Conservation (phyloP, 2,329 filamentous ascomycete species). For the Pyrenophora tritici-repentis region DNA sequence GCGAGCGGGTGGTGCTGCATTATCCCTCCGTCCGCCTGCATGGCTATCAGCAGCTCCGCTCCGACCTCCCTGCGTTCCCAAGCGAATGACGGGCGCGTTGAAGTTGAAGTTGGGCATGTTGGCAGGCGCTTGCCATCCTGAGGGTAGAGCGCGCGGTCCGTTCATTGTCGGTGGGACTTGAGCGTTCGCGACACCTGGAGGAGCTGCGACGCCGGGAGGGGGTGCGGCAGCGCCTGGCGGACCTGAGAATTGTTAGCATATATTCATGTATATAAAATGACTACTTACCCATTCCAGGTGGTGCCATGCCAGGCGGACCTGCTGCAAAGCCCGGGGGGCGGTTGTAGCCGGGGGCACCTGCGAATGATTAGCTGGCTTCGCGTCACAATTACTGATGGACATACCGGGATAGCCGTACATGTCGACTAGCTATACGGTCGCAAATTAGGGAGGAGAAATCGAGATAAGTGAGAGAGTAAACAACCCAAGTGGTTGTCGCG, state of each 20-base stretch:
- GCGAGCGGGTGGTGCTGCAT: slow-evolving; percentile 46
- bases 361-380: slow-evolving; percentile 24
- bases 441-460: background rate
- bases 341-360: slow-evolving; percentile 67
- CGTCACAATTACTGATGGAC: slow-evolving; percentile 3
- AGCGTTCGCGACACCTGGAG: slow-evolving; percentile 78
- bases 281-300: slow-evolving; percentile 77
- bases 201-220: slow-evolving; percentile 74
- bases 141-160: slow-evolving; percentile 78
- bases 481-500: slow-evolving; percentile 5
- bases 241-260: slow-evolving; percentile 9
- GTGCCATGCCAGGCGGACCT: slow-evolving; percentile 75
- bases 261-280: background rate
- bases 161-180: slow-evolving; percentile 74
- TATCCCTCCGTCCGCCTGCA: slow-evolving; percentile 56
- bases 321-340: slow-evolving; percentile 73
- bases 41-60: slow-evolving; percentile 51
- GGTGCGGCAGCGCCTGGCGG: slow-evolving; percentile 22
- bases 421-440: slow-evolving; percentile 4
- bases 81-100: slow-evolving; percentile 91
- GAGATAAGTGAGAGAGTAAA: background rate
- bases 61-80: slow-evolving; percentile 78
- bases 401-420: slow-evolving; percentile 48
- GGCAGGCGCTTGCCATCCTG: slow-evolving; percentile 83
- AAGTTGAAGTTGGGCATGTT: slow-evolving; percentile 99